phyloP scores from a whole-genome alignment of 148 eudicot species.

The Linanthus parryae region DNA sequence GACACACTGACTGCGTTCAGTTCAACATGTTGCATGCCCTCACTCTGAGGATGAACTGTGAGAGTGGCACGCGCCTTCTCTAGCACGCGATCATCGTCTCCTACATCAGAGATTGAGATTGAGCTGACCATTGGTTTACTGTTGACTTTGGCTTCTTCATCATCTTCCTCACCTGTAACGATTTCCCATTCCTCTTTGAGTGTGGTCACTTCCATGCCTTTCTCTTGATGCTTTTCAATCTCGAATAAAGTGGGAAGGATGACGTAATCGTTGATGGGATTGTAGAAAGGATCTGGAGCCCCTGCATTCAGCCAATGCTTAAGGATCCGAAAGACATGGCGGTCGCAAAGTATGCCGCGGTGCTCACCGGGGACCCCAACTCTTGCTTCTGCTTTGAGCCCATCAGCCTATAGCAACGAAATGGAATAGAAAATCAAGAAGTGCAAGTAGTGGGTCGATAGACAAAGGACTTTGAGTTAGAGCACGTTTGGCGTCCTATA shows the following conservation, averaged over 20 bases:
- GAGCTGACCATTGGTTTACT: conserved; percentile 26
- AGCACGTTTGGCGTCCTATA: too few species aligned
- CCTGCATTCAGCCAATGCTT: conserved; percentile 85
- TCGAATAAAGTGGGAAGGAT: conserved; percentile 79
- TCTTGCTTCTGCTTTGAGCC: conserved; percentile 93
- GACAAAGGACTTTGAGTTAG: too few species aligned
- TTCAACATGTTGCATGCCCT: conserved; percentile 44
- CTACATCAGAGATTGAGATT: conserved; percentile 20
- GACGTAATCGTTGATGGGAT: conserved; percentile 84
- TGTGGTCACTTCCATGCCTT: conserved; percentile 34
- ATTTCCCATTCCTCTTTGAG: conserved; percentile 89
- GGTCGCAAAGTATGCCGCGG: conserved; percentile 81
- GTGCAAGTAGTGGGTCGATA: too few species aligned
- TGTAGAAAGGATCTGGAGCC: conserved; percentile 82
- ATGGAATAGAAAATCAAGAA: background rate
- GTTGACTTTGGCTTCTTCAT: conserved; percentile 5
- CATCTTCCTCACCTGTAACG: conserved; percentile 25
- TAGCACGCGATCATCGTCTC: conserved; percentile 14
- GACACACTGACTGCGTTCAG: conserved; percentile 40
- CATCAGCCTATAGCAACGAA: conserved; percentile 65
- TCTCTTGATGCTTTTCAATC: conserved; percentile 44
- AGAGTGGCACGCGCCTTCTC: conserved; percentile 47
- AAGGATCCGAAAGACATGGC: conserved; percentile 77
- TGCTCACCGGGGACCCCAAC: conserved; percentile 96
- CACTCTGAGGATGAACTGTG: conserved; percentile 23